Evolutionary conservation across 257 asterid species (phyloP).

Genomic region (Henckelia pumila): DNA sequence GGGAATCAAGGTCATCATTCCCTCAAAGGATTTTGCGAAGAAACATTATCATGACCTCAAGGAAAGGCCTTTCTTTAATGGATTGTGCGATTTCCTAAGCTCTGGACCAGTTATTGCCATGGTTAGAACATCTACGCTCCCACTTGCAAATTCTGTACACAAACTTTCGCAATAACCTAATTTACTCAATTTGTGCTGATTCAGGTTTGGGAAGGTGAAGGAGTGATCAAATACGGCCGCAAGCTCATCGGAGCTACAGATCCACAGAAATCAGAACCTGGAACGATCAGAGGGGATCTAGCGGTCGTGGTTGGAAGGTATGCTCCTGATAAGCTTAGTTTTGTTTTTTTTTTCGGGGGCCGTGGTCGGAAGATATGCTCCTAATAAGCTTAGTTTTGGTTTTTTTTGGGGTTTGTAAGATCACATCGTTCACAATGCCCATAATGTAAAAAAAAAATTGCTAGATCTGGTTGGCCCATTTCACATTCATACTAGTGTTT

Average conservation of each 20-base stretch:
- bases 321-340: not conserved
- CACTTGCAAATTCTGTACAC: not conserved
- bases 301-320: slow-evolving; percentile 98
- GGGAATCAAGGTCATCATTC: slow-evolving; percentile 75
- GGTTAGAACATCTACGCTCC: slow-evolving; percentile 48
- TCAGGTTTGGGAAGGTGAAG: slow-evolving; percentile 99
- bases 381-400: too few relatives aligned
- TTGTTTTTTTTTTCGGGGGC: slow-evolving; percentile 31
- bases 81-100: slow-evolving; percentile 96
- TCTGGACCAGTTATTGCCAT: slow-evolving; percentile 98
- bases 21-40: slow-evolving; percentile 86
- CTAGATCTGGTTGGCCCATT: not conserved
- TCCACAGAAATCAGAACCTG: slow-evolving; percentile 99
- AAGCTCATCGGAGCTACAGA: slow-evolving; percentile 98
- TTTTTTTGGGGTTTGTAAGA: too few relatives aligned
- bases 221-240: slow-evolving; percentile 90
- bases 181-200: slow-evolving; percentile 4
- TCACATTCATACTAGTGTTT: not conserved
- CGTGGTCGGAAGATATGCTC: slow-evolving; percentile 80
- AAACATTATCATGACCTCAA: slow-evolving; percentile 92
- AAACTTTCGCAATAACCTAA: not conserved
- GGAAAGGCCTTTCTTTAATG: slow-evolving; percentile 90
- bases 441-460: not conserved
- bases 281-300: slow-evolving; percentile 96
- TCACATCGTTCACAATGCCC: too few relatives aligned